Percentiles rank a stretch among this genome's conserved stretches.
phyloP scores from a whole-genome alignment of 768 basidiomycete genomes.

The Suillus occidentalis region DNA sequence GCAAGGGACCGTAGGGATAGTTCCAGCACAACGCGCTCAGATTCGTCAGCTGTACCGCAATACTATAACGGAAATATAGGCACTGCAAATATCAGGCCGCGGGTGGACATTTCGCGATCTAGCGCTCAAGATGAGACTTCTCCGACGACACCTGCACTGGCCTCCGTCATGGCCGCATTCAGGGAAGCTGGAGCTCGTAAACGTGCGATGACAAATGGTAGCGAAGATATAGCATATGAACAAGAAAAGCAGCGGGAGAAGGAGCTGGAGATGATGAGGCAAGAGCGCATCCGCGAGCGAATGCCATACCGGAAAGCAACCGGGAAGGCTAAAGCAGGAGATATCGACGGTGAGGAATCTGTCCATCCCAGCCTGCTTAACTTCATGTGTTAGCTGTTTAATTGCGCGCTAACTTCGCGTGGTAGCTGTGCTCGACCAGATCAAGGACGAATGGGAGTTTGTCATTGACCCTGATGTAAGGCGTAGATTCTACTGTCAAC shows the following conservation, averaged over 20 bases:
- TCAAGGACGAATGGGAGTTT: slow-evolving; percentile 89
- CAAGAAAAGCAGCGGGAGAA: slow-evolving; percentile 58
- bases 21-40: slow-evolving; percentile 47
- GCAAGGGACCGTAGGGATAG: slow-evolving; percentile 47
- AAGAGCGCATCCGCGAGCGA: slow-evolving; percentile 68
- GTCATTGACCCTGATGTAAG: slow-evolving; percentile 79
- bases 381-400: neutral
- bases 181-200: slow-evolving; percentile 56
- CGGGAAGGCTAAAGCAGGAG: slow-evolving; percentile 64
- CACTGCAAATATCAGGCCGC: slow-evolving; percentile 15
- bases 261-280: slow-evolving; percentile 63
- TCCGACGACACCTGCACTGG: slow-evolving; percentile 46
- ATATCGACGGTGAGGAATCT: slow-evolving; percentile 73
- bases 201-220: slow-evolving; percentile 52
- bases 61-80: slow-evolving; percentile 29
- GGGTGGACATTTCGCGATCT: slow-evolving; percentile 19
- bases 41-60: slow-evolving; percentile 37
- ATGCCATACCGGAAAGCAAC: slow-evolving; percentile 56
- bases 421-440: slow-evolving; percentile 79
- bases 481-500: slow-evolving; percentile 8
- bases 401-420: neutral
- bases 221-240: slow-evolving; percentile 55
- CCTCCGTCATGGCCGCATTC: slow-evolving; percentile 67
- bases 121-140: slow-evolving; percentile 18
- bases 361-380: neutral